A percentile compares a stretch with the other conserved stretches of the same genome.
Evolutionary conservation across 768 basidiomycete genomes (phyloP).

Genomic region (Podaxis mareebaensis): DNA sequence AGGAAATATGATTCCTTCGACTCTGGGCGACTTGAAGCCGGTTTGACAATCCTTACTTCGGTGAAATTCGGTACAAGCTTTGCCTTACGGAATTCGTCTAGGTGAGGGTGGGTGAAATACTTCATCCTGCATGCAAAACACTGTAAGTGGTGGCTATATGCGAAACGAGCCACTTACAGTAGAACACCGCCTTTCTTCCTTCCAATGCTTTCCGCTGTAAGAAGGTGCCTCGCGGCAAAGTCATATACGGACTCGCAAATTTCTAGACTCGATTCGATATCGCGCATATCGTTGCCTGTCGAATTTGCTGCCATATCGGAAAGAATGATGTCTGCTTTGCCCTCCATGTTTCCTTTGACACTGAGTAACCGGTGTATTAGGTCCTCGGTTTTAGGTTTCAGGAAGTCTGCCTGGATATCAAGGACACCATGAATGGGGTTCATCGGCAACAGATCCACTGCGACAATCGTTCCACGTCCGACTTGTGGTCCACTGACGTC

Average conservation of each 20-base stretch:
- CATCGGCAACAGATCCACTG: conserved; percentile 80
- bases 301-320: conserved; percentile 91
- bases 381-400: conserved; percentile 49
- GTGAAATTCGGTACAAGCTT: conserved; percentile 64
- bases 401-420: conserved; percentile 77
- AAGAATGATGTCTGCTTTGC: conserved; percentile 75
- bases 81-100: conserved; percentile 63
- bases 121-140: conserved; percentile 60
- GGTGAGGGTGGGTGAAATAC: conserved; percentile 75
- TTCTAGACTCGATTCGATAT: conserved; percentile 67
- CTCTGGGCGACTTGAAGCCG: conserved; percentile 73
- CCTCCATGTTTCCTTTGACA: conserved; percentile 27
- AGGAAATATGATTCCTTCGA: conserved; percentile 88
- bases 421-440: conserved; percentile 71
- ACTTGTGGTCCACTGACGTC: neutral
- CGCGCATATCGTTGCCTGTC: conserved; percentile 66
- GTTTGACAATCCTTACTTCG: conserved; percentile 73
- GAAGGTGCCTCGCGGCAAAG: conserved; percentile 60
- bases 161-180: conserved; percentile 43
- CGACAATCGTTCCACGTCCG: conserved; percentile 59
- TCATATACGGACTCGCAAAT: conserved; percentile 74
- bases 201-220: conserved; percentile 44
- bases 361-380: conserved; percentile 41
- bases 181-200: conserved; percentile 51
- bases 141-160: conserved; percentile 15